phyloP scores from a whole-genome alignment of 2,329 filamentous ascomycete species.

The Trichoderma sp. region DNA sequence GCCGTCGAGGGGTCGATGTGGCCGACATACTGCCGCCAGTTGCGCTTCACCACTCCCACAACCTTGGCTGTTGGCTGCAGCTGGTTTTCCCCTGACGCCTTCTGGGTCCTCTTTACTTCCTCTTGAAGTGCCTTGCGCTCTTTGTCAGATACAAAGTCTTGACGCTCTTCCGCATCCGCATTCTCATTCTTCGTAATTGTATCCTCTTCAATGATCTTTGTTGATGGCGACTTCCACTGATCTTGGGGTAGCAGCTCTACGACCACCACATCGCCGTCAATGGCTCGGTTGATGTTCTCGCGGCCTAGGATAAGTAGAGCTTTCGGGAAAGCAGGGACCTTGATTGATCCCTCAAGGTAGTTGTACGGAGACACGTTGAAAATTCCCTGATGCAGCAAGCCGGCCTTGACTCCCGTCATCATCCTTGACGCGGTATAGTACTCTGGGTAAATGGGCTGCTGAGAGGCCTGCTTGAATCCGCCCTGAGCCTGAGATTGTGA shows the following conservation, averaged over 20 bases:
- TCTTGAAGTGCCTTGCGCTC: conserved; percentile 88
- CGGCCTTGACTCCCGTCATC: conserved; percentile 89
- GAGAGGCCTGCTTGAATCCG: conserved; percentile 62
- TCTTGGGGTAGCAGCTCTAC: conserved; percentile 91
- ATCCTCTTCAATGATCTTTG: conserved; percentile 95
- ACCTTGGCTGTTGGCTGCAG: conserved; percentile 90
- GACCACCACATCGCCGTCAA: conserved; percentile 90
- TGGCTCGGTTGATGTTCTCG: conserved; percentile 93
- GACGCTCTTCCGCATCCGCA: conserved; percentile 77
- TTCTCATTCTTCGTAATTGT: conserved; percentile 91
- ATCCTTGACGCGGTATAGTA: conserved; percentile 88
- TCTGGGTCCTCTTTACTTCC: conserved; percentile 84
- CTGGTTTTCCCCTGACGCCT: conserved; percentile 72
- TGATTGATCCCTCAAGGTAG: conserved; percentile 91
- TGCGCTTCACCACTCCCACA: conserved; percentile 89
- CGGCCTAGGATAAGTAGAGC: conserved; percentile 84
- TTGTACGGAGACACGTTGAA: conserved; percentile 99
- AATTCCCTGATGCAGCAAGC: conserved; percentile 87
- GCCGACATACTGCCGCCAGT: conserved; percentile 97
- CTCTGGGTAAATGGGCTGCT: conserved; percentile 83
- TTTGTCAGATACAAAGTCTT: conserved; percentile 81
- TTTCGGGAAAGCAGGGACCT: conserved; percentile 88
- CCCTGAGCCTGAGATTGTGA: conserved; percentile 71
- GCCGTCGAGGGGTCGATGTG: conserved; percentile 89
- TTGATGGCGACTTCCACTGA: conserved; percentile 95